Conservation (phyloP, 352 stramenopile genomes). For the Phytophthora sansomeana region DNA sequence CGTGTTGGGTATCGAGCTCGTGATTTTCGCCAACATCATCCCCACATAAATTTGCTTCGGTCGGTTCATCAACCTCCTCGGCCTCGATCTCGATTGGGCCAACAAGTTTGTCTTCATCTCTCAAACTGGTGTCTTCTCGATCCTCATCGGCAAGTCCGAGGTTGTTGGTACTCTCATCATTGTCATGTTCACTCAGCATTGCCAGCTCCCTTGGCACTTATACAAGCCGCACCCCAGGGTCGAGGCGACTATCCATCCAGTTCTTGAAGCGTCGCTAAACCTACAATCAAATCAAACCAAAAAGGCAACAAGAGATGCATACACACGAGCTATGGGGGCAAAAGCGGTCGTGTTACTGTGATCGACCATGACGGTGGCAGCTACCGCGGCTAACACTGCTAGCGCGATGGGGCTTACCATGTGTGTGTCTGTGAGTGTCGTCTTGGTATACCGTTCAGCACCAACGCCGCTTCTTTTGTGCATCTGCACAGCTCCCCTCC, state of each 20-base stretch:
- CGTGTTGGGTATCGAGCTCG: not conserved
- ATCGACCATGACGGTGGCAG: constrained; percentile 21
- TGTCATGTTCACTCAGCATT: constrained; percentile 18
- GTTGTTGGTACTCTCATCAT: not conserved
- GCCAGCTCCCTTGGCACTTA: not conserved
- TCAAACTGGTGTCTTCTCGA: not conserved
- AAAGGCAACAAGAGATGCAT: not conserved
- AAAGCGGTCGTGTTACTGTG: constrained; percentile 36
- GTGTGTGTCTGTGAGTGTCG: constrained; percentile 40
- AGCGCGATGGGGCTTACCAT: constrained; percentile 21
- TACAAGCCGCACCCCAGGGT: not conserved
- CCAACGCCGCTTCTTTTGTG: constrained; percentile 10
- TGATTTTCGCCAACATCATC: not conserved
- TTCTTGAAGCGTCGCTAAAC: constrained; percentile 29
- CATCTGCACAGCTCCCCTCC: constrained; percentile 16
- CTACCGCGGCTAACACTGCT: constrained; percentile 19
- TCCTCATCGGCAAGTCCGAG: not conserved
- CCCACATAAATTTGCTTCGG: not conserved
- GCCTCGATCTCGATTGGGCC: not conserved
- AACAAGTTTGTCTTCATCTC: not conserved
- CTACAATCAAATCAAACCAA: constrained; percentile 13
- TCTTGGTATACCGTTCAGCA: constrained; percentile 18
- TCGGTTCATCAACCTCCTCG: not conserved
- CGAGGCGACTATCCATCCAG: constrained; percentile 3
- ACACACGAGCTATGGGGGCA: constrained; percentile 24